Evolutionary conservation across 768 basidiomycete species (phyloP), one percentile per base, ranked within the genome.

Genomic region (Galerina marginata): DNA sequence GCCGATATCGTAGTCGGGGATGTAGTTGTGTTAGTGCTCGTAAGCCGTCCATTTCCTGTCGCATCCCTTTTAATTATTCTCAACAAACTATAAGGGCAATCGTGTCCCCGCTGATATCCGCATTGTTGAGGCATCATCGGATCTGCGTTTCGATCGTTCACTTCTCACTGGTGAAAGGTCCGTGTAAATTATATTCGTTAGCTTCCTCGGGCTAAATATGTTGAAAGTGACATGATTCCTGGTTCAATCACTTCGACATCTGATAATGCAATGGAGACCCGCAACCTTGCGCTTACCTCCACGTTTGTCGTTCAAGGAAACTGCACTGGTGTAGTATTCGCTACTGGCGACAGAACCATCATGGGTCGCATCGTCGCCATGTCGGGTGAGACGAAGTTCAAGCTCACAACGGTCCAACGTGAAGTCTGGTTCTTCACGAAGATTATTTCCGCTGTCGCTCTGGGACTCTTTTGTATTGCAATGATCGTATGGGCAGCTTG

Each of bases 41-140:
- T 55, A 4, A 52, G 37, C 20, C 10, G 0, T 33, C 7, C 25
- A 29, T 4, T 55, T n/a, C 3, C 10, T 36, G 12, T 4, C n/a
- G n/a, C 29, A 2, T 7, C n/a, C 4, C 10, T 40, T 25, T 16
- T 26, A 11, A 6, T 25, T 23, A 26, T 37, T 3, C 33, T 26
- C 42, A 14, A 25, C 12, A 20, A 16, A 2, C 65, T 68, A 75
- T 36, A 80, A 84, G 2, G 85, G 85, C 15, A 83, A 87, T 62
- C 79, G 86, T 10, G 77, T 87, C 5, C 86, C 86, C 6, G 85
- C 86, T 0, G 87, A 88, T 64, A 72, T 87, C 29, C 79, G 86
- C 25, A 75, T 88, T 9, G 77, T 86, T 40, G 69, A 82, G 11
- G 79, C 79, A 60, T 82, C 83, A 0, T 77, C 78, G 5, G 86